Evolutionary conservation across 2,329 filamentous ascomycete genomes (phyloP).

Genomic region (Aspergillus sp.): DNA sequence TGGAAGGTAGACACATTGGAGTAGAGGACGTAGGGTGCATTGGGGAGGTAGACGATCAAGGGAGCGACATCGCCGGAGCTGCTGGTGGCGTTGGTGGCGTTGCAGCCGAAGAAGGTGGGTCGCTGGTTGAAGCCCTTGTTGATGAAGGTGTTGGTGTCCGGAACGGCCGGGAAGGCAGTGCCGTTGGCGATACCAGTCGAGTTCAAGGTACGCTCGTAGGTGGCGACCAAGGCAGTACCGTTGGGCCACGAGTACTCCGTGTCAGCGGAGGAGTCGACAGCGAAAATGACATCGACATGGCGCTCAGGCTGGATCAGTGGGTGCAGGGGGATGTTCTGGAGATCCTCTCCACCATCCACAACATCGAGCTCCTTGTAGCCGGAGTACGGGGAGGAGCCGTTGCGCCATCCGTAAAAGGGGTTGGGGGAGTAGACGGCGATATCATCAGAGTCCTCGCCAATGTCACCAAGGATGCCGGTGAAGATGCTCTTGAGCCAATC

Average conservation of each 20-base stretch:
- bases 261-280: constrained; percentile 67
- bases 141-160: constrained; percentile 66
- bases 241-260: constrained; percentile 64
- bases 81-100: constrained; percentile 53
- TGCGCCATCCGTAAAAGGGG: constrained; percentile 62
- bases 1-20: constrained; percentile 76
- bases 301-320: constrained; percentile 65
- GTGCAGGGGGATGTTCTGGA: constrained; percentile 69
- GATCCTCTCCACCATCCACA: constrained; percentile 68
- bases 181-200: constrained; percentile 51
- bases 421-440: constrained; percentile 68
- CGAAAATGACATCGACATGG: constrained; percentile 69
- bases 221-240: constrained; percentile 64
- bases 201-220: constrained; percentile 58
- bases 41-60: constrained; percentile 79
- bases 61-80: constrained; percentile 40
- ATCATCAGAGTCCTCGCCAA: constrained; percentile 58
- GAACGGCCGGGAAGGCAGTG: constrained; percentile 62
- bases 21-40: constrained; percentile 67
- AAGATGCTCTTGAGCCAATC: constrained; percentile 48
- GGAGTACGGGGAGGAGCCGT: constrained; percentile 52
- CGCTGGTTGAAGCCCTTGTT: constrained; percentile 64
- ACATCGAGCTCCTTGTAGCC: constrained; percentile 52
- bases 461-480: constrained; percentile 42
- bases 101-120: constrained; percentile 73